These are phyloP conservation scores for Quercus agrifolia DNA, from an alignment of 306 rosid genomes.

Conservation along the genomic window DNA sequence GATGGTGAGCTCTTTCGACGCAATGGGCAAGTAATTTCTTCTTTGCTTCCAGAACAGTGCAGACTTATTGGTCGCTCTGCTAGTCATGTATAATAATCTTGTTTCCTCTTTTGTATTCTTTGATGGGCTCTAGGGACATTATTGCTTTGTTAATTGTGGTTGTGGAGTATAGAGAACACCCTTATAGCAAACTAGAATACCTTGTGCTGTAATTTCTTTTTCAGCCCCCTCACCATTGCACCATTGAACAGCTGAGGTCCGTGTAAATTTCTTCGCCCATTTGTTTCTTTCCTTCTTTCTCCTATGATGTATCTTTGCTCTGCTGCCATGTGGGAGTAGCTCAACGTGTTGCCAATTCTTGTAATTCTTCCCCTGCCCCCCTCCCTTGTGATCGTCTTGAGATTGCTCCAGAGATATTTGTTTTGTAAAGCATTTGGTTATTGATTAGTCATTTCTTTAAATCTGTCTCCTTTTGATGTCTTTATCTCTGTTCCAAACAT, in stretches of 20 bases:
- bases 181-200: conserved; percentile 18
- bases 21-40: conserved; percentile 76
- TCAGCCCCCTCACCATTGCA: conserved; percentile 1
- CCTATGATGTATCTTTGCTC: conserved; percentile 11
- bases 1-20: conserved; percentile 96
- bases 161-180: conserved; percentile 8
- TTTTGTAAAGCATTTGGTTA: conserved; percentile 26
- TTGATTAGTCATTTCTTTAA: not conserved
- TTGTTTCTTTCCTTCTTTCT: conserved; percentile 15
- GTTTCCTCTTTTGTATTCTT: conserved; percentile 41
- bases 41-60: conserved; percentile 97
- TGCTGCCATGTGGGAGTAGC: conserved; percentile 17
- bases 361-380: not conserved
- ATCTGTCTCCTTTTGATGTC: not conserved
- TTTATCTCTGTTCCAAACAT: not conserved
- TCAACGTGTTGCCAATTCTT: conserved; percentile 23
- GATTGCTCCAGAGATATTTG: conserved; percentile 11
- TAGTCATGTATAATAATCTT: conserved; percentile 41
- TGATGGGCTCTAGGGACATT: conserved; percentile 41
- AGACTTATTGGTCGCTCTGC: conserved; percentile 85
- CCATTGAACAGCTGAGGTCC: conserved; percentile 30
- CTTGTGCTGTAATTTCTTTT: conserved; percentile 7
- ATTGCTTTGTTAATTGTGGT: not conserved
- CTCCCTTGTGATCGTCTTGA: not conserved
- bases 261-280: conserved; percentile 48